phyloP scores from a whole-genome alignment of 1,139 yeast species.

The Lodderomyces oxycetoniae region DNA sequence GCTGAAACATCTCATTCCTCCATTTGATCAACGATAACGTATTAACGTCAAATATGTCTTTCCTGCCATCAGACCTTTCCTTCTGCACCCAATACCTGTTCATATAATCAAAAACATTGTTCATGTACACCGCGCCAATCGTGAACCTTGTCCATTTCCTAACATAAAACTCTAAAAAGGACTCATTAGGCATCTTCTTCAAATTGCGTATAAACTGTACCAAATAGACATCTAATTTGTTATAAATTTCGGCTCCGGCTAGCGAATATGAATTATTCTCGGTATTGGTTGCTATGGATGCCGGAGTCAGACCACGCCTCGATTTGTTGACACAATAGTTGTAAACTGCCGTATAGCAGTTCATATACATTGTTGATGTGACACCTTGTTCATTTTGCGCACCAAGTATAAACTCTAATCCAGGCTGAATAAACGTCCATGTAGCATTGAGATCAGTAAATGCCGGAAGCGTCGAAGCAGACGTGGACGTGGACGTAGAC shows the following conservation, averaged over 20 bases:
- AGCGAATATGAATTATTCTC: conserved; percentile 41
- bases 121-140: conserved; percentile 86
- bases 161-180: conserved; percentile 80
- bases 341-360: conserved; percentile 78
- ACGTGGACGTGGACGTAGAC: too few relatives aligned
- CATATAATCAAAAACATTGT: conserved; percentile 92
- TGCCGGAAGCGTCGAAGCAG: conserved; percentile 20
- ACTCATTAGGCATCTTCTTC: conserved; percentile 51
- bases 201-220: conserved; percentile 53
- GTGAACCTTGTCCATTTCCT: conserved; percentile 85
- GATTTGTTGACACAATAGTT: conserved; percentile 89
- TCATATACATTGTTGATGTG: conserved; percentile 70
- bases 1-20: conserved; percentile 77
- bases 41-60: conserved; percentile 85
- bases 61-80: conserved; percentile 92
- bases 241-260: conserved; percentile 88
- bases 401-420: conserved; percentile 65
- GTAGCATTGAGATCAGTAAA: conserved; percentile 60
- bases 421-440: conserved; percentile 75
- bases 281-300: conserved; percentile 13
- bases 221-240: conserved; percentile 63
- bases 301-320: conserved; percentile 25
- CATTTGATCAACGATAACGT: conserved; percentile 84
- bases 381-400: conserved; percentile 61
- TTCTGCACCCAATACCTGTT: conserved; percentile 97